Evolutionary conservation across 2,329 filamentous ascomycete genomes (phyloP), one percentile per base, ranked within the genome.

Genomic region (Colletotrichum gigasporum): DNA sequence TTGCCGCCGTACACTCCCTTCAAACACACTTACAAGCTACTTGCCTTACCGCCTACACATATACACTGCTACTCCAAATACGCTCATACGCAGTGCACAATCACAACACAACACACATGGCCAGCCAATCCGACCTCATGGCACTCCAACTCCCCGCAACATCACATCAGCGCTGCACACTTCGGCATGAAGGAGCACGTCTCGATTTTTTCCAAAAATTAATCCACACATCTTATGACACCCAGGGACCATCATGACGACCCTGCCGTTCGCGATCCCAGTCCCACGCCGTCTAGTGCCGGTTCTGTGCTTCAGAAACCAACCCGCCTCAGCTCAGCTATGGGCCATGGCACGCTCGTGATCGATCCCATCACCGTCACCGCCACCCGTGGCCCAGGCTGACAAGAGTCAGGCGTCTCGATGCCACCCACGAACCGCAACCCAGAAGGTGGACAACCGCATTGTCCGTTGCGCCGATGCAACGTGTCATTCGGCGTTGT

Each of bases 401-500:
- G 53, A 51, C 44, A 18, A 51, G 34, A 57, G 59, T 59, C 41
- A 30, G 30, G 35, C 30, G 5, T 3, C 14, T 41, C 14, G 28
- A 37, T 39, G 44, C 34, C 44, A 51, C 30, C 39, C 30, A 3
- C 14, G 11, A 20, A 35, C 20, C 20, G 24, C 42, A 42, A 34
- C 8, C 12, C 18, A 20, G 22, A 20, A 47, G 37, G n/a, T n/a
- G n/a, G 54, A 60, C 32, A 28, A 28, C 20, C 18, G 22, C 32
- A 34, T 41, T 59, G 47, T 53, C 39, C 32, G 47, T 53, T 52
- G 42, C n/a, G 24, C 39, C 47, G 39, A 53, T 48, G 47, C n/a
- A 30, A 41, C 12, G 35, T 52, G 22, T 24, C 45, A 16, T 48
- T 28, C 32, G 41, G 47, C 55, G 9, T 42, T 35, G n/a, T 14